Evolutionary conservation across 2,329 filamentous ascomycete genomes (phyloP), one percentile per base, ranked within the genome.

Genomic region (Sclerotinia spermophila): DNA sequence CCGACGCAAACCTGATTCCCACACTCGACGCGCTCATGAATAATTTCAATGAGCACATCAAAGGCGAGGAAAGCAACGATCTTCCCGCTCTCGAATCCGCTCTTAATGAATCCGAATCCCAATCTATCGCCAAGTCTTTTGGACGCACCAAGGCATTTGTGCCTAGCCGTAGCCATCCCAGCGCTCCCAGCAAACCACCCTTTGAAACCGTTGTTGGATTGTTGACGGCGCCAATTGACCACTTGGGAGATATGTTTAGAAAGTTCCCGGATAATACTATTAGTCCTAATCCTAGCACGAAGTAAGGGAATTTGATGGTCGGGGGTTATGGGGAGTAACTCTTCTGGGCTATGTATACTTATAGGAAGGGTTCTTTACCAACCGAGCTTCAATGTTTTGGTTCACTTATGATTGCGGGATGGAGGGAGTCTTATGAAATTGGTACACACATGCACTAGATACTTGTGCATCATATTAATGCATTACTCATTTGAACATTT

Each of bases 191-290:
- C 44, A 82, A 83, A 48, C 85, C 86, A 3, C 85, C 84, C 0
- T 89, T 87, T 71, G 86, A 89, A 81, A 86, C 84, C 0, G 84
- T 82, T 0, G 82, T 82, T 71, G 86, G 84, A 0, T 74, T 90
- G 33, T 72, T 90, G 77, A 79, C 84, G 0, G 86, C 87, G 21
- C 87, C 87, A 0, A 80, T 89, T 27, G 88, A 89, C 76, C 83
- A 82, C 71, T 72, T 90, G 44, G 79, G 79, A 51, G 86, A 89
- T 76, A 66, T 87, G 11, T 87, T 89, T 73, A 79, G 83, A 30
- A 85, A 84, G 76, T 90, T 87, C 73, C 85, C 85, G 3, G 78
- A 83, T 40, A 70, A 79, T 69, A 79, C 69, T 62, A 66, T 70
- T 42, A 70, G 51, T 67, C 53, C 19, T 75, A 72, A 69, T 67